Conservation (phyloP, 2,329 filamentous ascomycete genomes). For the Pseudocercospora fuligena region DNA sequence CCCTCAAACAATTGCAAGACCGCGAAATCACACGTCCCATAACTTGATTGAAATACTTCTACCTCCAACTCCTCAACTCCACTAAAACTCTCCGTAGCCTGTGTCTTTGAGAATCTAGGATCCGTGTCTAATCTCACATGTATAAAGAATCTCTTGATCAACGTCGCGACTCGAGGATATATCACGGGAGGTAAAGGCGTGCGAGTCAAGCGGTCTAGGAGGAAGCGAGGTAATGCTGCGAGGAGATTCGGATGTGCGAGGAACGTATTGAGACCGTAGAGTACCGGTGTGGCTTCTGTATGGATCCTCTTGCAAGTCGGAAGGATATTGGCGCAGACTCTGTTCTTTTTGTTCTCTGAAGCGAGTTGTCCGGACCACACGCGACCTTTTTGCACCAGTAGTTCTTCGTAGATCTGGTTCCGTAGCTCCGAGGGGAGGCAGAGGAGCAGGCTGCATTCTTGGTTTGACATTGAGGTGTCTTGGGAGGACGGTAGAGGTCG, state of each 20-base stretch:
- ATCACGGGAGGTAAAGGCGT: constrained; percentile 42
- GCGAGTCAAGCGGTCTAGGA: constrained; percentile 34
- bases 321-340: constrained; percentile 50
- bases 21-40: constrained; percentile 48
- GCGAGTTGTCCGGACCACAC: background rate
- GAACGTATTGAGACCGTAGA: constrained; percentile 58
- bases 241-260: constrained; percentile 55
- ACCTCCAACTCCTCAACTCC: constrained; percentile 54
- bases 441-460: constrained; percentile 40
- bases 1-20: constrained; percentile 53
- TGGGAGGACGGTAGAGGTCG: constrained; percentile 1
- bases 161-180: constrained; percentile 35
- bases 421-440: constrained; percentile 63
- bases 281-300: constrained; percentile 49
- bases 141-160: constrained; percentile 53
- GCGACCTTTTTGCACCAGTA: constrained; percentile 38
- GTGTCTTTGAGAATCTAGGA: constrained; percentile 47
- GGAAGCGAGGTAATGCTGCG: constrained; percentile 46
- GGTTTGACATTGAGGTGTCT: constrained; percentile 18
- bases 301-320: constrained; percentile 48
- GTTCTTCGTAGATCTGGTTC: constrained; percentile 58
- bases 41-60: constrained; percentile 55
- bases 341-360: constrained; percentile 30
- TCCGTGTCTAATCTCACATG: constrained; percentile 56
- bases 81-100: constrained; percentile 51